These are phyloP conservation scores for Paecilomyces dactylethromorphus DNA, from an alignment of 2,329 filamentous ascomycete species.

Conservation along the genomic window DNA sequence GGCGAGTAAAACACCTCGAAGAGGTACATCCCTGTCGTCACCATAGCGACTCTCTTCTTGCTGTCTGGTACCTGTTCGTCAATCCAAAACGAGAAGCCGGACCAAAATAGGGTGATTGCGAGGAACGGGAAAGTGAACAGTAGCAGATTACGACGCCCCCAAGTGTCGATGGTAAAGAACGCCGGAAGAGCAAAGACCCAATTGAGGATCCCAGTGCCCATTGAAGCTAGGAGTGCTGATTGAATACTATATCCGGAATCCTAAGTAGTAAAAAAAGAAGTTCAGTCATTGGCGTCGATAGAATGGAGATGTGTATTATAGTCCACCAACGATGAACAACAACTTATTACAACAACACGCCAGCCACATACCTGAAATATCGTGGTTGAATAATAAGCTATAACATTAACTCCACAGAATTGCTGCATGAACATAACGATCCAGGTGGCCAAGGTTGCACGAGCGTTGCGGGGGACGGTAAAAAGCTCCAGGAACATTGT, in stretches of 20 bases:
- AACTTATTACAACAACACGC: too few species aligned
- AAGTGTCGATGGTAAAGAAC: constrained; percentile 61
- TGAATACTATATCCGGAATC: constrained; percentile 47
- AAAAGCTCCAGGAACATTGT: constrained; percentile 53
- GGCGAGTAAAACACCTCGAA: constrained; percentile 49
- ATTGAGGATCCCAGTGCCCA: constrained; percentile 61
- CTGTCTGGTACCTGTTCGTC: constrained; percentile 21
- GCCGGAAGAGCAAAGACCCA: constrained; percentile 60
- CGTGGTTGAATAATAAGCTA: constrained; percentile 56
- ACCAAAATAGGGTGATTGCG: constrained; percentile 42
- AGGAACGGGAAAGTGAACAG: constrained; percentile 59
- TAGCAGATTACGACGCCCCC: constrained; percentile 57
- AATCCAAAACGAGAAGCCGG: constrained; percentile 48
- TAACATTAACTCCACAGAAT: constrained; percentile 49
- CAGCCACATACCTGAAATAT: constrained; percentile 33
- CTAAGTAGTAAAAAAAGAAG: constrained; percentile 9
- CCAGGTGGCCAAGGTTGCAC: constrained; percentile 50
- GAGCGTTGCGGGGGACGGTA: constrained; percentile 56
- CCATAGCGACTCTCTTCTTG: constrained; percentile 32
- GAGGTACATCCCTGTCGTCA: constrained; percentile 38
- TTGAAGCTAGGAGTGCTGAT: constrained; percentile 51
- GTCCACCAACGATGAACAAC: too few species aligned
- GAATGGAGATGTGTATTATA: too few species aligned
- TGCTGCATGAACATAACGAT: constrained; percentile 52
- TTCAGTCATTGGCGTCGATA: too few species aligned